Conservation (phyloP, 192 early-diverging fungal genomes). For the Backusella sp. region DNA sequence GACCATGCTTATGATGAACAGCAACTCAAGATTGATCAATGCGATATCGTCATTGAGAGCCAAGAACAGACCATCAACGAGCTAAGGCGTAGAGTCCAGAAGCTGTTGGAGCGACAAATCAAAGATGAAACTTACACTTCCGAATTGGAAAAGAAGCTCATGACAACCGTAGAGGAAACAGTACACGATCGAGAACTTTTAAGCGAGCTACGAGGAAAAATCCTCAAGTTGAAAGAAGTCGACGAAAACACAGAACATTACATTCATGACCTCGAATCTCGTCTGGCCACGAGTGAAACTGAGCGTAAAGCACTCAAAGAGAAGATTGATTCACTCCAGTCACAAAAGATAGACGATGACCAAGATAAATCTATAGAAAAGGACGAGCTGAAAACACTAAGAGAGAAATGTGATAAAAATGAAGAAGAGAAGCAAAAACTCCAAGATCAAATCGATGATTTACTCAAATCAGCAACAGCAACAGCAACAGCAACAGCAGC, state of each 20-base stretch:
- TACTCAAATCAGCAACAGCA: background rate
- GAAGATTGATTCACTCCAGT: conserved; percentile 1
- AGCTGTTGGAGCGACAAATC: conserved; percentile 41
- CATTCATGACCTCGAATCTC: conserved; percentile 40
- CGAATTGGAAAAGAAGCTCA: conserved; percentile 38
- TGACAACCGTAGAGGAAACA: conserved; percentile 26
- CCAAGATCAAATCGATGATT: background rate
- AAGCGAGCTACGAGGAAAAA: conserved; percentile 37
- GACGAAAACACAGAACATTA: conserved; percentile 45
- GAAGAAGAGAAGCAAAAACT: conserved; percentile 1
- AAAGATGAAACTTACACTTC: conserved; percentile 48
- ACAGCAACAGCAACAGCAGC: background rate
- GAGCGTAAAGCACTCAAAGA: conserved; percentile 15
- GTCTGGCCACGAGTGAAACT: conserved; percentile 22
- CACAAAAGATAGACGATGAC: background rate
- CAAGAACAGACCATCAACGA: conserved; percentile 50
- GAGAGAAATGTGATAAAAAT: conserved; percentile 6
- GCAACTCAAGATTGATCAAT: conserved; percentile 48
- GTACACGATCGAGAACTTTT: conserved; percentile 38
- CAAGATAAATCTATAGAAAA: background rate
- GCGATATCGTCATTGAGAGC: conserved; percentile 42
- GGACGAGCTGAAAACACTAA: background rate
- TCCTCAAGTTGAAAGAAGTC: conserved; percentile 55
- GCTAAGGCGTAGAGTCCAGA: conserved; percentile 38
- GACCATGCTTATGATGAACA: conserved; percentile 57